Percentiles rank a stretch among this genome's conserved stretches.
Evolutionary conservation across 768 basidiomycete species (phyloP).

Genomic region (Auriscalpium microsporum): DNA sequence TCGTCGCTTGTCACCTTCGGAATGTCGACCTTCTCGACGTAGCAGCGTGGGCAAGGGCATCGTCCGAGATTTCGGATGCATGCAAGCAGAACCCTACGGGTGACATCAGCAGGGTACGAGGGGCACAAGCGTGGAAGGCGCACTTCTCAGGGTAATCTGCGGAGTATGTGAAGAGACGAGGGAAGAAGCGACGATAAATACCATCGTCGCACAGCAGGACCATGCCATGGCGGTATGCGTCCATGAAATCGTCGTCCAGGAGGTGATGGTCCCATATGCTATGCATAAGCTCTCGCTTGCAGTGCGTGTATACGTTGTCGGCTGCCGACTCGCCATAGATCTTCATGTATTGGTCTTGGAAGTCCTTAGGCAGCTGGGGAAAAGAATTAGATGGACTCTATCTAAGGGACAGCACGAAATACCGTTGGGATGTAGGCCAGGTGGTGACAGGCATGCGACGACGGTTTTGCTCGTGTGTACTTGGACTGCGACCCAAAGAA

Average conservation of each 20-base stretch:
- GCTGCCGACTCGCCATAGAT: neutral
- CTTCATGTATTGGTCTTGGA: constrained; percentile 22
- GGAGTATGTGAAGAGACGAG: constrained; percentile 20
- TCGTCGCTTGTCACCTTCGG: constrained; percentile 4
- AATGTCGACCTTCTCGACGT: constrained; percentile 13
- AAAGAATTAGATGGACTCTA: neutral
- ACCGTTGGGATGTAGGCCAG: constrained; percentile 36
- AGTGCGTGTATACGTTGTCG: constrained; percentile 19
- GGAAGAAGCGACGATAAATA: constrained; percentile 15
- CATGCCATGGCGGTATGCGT: constrained; percentile 18
- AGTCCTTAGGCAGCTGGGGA: constrained; percentile 24
- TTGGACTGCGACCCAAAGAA: constrained; percentile 35
- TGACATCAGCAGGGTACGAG: neutral
- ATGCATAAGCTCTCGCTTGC: constrained; percentile 23
- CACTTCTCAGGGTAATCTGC: constrained; percentile 29
- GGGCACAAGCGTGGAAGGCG: neutral
- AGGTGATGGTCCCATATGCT: constrained; percentile 19
- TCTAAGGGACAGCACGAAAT: neutral
- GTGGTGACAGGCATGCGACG: constrained; percentile 29
- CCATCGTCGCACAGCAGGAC: constrained; percentile 21
- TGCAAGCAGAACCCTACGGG: constrained; percentile 19
- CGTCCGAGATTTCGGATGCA: constrained; percentile 21
- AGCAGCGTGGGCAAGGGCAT: constrained; percentile 26
- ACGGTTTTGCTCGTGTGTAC: constrained; percentile 24
- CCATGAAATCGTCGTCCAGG: constrained; percentile 14